These are phyloP conservation scores for Haplosporangium gracile DNA, from an alignment of 192 early-diverging fungal species.

Conservation along the genomic window DNA sequence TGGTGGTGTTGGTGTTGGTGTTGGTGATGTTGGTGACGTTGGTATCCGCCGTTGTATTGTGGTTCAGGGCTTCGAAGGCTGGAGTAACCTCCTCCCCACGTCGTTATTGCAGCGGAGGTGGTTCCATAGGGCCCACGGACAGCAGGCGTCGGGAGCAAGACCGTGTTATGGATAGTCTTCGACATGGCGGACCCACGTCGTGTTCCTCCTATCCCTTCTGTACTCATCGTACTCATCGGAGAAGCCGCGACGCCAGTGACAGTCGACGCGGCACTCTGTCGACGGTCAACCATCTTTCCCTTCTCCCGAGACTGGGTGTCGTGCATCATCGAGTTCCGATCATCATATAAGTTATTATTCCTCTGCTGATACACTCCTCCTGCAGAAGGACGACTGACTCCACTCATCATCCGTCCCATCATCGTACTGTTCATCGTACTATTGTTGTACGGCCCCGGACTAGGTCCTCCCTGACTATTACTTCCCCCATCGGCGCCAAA, in stretches of 20 bases:
- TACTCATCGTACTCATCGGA: background rate
- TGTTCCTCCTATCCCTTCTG: background rate
- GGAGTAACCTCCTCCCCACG: background rate
- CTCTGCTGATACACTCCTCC: background rate
- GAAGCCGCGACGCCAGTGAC: background rate
- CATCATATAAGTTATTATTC: background rate
- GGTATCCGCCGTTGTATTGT: background rate
- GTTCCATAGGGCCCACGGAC: background rate
- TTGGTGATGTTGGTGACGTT: conserved; percentile 3
- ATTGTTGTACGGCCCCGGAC: background rate
- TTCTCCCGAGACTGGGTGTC: conserved; percentile 1
- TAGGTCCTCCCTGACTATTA: background rate
- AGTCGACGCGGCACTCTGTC: background rate
- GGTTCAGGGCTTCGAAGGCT: background rate
- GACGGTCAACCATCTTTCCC: background rate
- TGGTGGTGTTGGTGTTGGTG: conserved; percentile 1
- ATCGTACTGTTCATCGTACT: background rate
- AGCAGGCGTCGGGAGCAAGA: conserved; percentile 3
- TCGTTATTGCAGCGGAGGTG: background rate
- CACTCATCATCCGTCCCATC: background rate
- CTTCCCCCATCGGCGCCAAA: conserved; percentile 18
- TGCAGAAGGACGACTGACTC: background rate
- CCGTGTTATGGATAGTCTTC: conserved; percentile 4
- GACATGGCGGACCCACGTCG: conserved; percentile 6
- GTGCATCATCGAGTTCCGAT: background rate